phyloP scores from a whole-genome alignment of 768 basidiomycete species.

The Mycena galopus region DNA sequence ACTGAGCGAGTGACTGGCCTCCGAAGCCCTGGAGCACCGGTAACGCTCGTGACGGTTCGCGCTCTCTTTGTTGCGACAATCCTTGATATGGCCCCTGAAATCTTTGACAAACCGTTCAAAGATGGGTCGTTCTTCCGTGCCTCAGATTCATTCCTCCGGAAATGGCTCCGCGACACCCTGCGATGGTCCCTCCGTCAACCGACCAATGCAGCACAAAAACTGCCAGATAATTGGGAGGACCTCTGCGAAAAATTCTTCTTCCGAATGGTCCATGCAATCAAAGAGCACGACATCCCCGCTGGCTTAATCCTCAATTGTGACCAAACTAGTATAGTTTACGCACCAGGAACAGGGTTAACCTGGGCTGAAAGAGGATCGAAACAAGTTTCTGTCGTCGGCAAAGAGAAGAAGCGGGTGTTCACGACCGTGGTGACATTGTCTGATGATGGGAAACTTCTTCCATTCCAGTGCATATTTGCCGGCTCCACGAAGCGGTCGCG shows the following conservation, averaged over 20 bases:
- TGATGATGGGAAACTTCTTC: conserved; percentile 43
- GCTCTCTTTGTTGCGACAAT: conserved; percentile 7
- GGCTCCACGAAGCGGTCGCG: conserved; percentile 41
- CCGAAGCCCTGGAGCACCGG: not conserved
- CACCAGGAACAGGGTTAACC: conserved; percentile 44
- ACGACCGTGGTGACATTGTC: conserved; percentile 49
- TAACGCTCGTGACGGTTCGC: not conserved
- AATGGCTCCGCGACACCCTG: conserved; percentile 35
- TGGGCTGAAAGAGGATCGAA: conserved; percentile 44
- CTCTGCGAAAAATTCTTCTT: conserved; percentile 41
- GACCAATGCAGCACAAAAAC: conserved; percentile 46
- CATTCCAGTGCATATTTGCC: conserved; percentile 50
- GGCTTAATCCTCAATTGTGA: conserved; percentile 50
- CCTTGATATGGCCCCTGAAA: not conserved
- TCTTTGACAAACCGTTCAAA: conserved; percentile 13
- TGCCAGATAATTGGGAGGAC: conserved; percentile 40
- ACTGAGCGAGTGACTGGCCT: not conserved
- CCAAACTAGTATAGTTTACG: conserved; percentile 50
- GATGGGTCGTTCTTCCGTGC: conserved; percentile 36
- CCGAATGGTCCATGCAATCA: conserved; percentile 43
- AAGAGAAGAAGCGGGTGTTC: conserved; percentile 55
- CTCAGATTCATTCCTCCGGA: conserved; percentile 36
- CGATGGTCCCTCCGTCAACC: not conserved
- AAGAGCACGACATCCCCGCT: conserved; percentile 47
- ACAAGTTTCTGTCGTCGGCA: conserved; percentile 49